Evolutionary conservation across 345 rosid species (phyloP).

Genomic region (Gossypium bickii): DNA sequence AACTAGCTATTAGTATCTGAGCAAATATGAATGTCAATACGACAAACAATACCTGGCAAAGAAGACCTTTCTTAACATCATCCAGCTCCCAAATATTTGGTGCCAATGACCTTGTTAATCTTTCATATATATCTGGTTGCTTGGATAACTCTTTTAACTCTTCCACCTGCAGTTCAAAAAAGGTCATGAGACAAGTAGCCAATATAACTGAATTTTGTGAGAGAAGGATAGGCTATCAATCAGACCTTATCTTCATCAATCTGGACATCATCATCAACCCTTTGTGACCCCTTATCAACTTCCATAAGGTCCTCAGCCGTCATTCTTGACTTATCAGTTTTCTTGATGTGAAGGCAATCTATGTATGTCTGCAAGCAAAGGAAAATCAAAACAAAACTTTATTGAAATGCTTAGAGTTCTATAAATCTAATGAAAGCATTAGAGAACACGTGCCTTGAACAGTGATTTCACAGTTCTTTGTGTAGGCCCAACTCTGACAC

Average conservation of each 20-base stretch:
- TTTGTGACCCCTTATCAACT: slow-evolving; percentile 50
- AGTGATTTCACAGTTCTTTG: slow-evolving; percentile 94
- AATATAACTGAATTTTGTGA: slow-evolving; percentile 6
- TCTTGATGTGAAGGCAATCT: slow-evolving; percentile 89
- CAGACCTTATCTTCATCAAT: slow-evolving; percentile 67
- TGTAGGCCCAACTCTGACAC: slow-evolving; percentile 72
- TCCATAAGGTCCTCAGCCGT: slow-evolving; percentile 70
- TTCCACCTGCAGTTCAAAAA: slow-evolving; percentile 46
- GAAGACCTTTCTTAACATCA: slow-evolving; percentile 91
- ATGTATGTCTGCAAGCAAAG: slow-evolving; percentile 66
- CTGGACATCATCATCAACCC: slow-evolving; percentile 58
- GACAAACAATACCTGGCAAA: slow-evolving; percentile 62
- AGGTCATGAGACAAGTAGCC: neutral
- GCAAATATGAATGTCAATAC: neutral
- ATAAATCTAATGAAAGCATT: slow-evolving; percentile 5
- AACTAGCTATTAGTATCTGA: slow-evolving; percentile 12
- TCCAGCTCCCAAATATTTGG: slow-evolving; percentile 95
- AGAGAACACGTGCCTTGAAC: slow-evolving; percentile 57
- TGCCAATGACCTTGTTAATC: slow-evolving; percentile 77
- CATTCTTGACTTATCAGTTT: slow-evolving; percentile 83
- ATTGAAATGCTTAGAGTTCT: slow-evolving; percentile 9
- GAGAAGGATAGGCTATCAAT: neutral
- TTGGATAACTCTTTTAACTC: slow-evolving; percentile 61
- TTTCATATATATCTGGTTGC: slow-evolving; percentile 79
- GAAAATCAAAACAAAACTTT: slow-evolving; percentile 8